These are phyloP conservation scores for Picea sitchensis DNA, from an alignment of 75 land plant species.

Conservation along the genomic window DNA sequence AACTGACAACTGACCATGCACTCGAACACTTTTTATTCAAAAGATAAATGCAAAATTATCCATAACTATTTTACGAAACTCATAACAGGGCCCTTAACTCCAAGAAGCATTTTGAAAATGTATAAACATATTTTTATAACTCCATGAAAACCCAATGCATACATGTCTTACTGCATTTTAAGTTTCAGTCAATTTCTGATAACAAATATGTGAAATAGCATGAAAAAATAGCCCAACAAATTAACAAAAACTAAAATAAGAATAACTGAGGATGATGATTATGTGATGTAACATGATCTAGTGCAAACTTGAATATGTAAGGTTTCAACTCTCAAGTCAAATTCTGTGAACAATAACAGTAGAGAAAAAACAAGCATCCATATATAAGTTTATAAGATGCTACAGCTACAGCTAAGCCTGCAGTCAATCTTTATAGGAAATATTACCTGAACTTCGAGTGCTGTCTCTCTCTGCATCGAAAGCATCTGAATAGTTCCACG, in stretches of 20 bases:
- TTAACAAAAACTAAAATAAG: neutral
- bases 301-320: neutral
- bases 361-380: too few relatives aligned
- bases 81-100: too few relatives aligned
- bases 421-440: neutral
- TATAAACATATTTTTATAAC: too few relatives aligned
- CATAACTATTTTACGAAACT: too few relatives aligned
- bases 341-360: too few relatives aligned
- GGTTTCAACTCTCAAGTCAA: neutral
- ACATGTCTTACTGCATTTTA: neutral
- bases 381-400: too few relatives aligned
- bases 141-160: neutral
- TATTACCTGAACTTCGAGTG: slow-evolving; percentile 86
- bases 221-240: neutral
- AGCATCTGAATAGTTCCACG: slow-evolving; percentile 86
- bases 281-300: neutral
- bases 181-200: neutral
- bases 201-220: neutral
- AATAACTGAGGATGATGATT: neutral
- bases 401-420: neutral
- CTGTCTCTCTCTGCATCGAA: slow-evolving; percentile 67
- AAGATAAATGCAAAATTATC: too few relatives aligned
- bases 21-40: too few relatives aligned
- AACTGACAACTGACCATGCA: too few relatives aligned
- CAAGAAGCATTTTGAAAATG: too few relatives aligned